Evolutionary conservation across 208 protist genomes (phyloP).

Genomic region (Lotmaria passim): DNA sequence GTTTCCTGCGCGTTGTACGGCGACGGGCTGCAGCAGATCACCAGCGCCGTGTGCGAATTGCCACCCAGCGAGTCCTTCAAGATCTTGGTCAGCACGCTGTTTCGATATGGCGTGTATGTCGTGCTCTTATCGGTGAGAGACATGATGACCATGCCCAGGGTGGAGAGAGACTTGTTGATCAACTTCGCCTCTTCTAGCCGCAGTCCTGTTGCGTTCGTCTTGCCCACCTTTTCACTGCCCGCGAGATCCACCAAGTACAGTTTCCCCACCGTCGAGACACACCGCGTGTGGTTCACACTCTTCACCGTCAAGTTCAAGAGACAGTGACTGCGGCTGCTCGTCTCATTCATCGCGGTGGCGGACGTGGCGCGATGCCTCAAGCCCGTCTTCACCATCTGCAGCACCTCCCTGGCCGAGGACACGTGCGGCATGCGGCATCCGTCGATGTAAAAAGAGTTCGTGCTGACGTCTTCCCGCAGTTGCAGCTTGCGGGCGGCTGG

Average conservation of each 20-base stretch:
- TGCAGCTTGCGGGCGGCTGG: slow-evolving; percentile 38
- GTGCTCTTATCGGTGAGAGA: slow-evolving; percentile 68
- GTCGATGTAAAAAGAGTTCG: slow-evolving; percentile 88
- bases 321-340: slow-evolving; percentile 87
- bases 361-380: slow-evolving; percentile 74
- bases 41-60: slow-evolving; percentile 89
- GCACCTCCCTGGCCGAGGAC: slow-evolving; percentile 77
- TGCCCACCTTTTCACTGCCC: slow-evolving; percentile 88
- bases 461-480: slow-evolving; percentile 75
- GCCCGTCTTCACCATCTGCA: slow-evolving; percentile 83
- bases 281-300: slow-evolving; percentile 47
- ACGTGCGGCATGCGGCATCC: slow-evolving; percentile 89
- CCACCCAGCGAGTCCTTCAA: slow-evolving; percentile 90
- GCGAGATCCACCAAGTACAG: slow-evolving; percentile 92
- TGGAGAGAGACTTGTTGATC: slow-evolving; percentile 92
- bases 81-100: slow-evolving; percentile 89
- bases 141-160: slow-evolving; percentile 87
- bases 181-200: slow-evolving; percentile 93
- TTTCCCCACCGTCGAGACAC: slow-evolving; percentile 83
- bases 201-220: slow-evolving; percentile 81
- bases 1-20: slow-evolving; percentile 85
- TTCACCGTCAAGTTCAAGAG: slow-evolving; percentile 86
- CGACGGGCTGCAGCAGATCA: slow-evolving; percentile 89
- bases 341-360: slow-evolving; percentile 89
- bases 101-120: slow-evolving; percentile 84